Conservation (phyloP, 768 basidiomycete species). For the Leccinum subgranulosum region DNA sequence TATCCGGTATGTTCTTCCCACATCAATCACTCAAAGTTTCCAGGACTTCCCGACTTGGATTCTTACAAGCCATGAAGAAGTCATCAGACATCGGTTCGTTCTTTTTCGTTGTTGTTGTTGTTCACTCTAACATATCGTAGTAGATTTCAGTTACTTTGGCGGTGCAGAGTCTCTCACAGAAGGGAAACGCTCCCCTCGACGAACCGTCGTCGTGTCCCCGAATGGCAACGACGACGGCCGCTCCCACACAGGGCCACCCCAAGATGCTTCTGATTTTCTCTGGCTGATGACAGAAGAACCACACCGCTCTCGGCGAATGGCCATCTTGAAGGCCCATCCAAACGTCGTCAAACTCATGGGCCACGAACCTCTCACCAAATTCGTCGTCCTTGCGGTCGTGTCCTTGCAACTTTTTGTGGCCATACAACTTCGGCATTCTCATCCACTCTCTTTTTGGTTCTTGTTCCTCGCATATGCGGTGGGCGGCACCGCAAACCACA, state of each 20-base stretch:
- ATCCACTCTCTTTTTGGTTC: slow-evolving; percentile 69
- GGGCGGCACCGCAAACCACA: slow-evolving; percentile 96
- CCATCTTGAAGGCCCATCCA: slow-evolving; percentile 92
- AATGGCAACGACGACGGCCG: slow-evolving; percentile 38
- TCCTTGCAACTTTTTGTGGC: slow-evolving; percentile 68
- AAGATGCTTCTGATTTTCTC: slow-evolving; percentile 83
- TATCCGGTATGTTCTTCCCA: slow-evolving; percentile 26
- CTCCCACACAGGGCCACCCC: slow-evolving; percentile 51
- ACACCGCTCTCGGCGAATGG: slow-evolving; percentile 81
- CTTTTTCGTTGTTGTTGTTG: too few relatives aligned
- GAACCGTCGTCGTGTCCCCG: slow-evolving; percentile 45
- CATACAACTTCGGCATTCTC: slow-evolving; percentile 60
- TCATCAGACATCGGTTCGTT: slow-evolving; percentile 20
- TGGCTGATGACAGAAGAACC: slow-evolving; percentile 99
- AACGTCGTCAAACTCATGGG: slow-evolving; percentile 98
- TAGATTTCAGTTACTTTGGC: slow-evolving; percentile 79
- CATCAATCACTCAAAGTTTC: slow-evolving; percentile 3
- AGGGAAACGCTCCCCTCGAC: slow-evolving; percentile 48
- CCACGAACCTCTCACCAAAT: slow-evolving; percentile 88
- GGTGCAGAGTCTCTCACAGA: slow-evolving; percentile 76
- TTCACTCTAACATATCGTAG: slow-evolving; percentile 30
- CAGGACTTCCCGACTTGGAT: neutral
- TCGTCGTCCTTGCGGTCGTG: slow-evolving; percentile 81
- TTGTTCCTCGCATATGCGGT: slow-evolving; percentile 76
- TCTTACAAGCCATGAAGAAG: slow-evolving; percentile 11